A percentile compares a stretch with the other conserved stretches of the same genome.
phyloP scores from a whole-genome alignment of 768 basidiomycete species.

The Phylloporus sp. region DNA sequence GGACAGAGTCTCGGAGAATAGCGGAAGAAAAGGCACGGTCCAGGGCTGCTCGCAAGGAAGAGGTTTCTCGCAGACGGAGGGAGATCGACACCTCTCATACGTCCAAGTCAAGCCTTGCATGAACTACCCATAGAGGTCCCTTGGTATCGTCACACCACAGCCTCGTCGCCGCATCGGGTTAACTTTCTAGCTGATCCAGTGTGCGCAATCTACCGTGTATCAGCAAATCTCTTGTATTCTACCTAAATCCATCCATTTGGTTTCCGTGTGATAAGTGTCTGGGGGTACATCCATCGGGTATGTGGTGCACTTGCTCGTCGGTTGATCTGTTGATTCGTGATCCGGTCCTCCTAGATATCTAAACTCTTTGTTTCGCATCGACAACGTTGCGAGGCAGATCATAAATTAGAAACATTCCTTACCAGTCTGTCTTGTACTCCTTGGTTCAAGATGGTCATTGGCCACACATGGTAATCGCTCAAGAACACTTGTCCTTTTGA shows the following conservation, averaged over 20 bases:
- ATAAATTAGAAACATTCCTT: slow-evolving; percentile 8
- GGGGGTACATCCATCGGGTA: slow-evolving; percentile 12
- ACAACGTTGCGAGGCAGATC: slow-evolving; percentile 1
- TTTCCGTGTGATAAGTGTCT: slow-evolving; percentile 1
- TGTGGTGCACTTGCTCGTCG: slow-evolving; percentile 2
- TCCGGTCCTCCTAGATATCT: slow-evolving; percentile 3
- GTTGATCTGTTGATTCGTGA: neutral
- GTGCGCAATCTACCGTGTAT: slow-evolving; percentile 14
- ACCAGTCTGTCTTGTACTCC: slow-evolving; percentile 11
- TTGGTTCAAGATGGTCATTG: slow-evolving; percentile 10
- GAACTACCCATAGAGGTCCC: slow-evolving; percentile 7
- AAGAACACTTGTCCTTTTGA: no score
- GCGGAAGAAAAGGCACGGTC: slow-evolving; percentile 48
- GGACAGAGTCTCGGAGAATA: slow-evolving; percentile 60
- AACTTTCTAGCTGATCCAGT: slow-evolving; percentile 12
- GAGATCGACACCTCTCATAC: slow-evolving; percentile 13
- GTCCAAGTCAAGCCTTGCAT: slow-evolving; percentile 12
- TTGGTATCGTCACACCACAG: slow-evolving; percentile 12
- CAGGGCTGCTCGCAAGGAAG: slow-evolving; percentile 28
- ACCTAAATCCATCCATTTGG: slow-evolving; percentile 3
- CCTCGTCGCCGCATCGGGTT: slow-evolving; percentile 7
- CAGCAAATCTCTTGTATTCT: slow-evolving; percentile 14
- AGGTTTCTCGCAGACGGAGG: slow-evolving; percentile 21
- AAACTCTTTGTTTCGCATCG: neutral
- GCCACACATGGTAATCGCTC: slow-evolving; percentile 3